Conservation (phyloP, 2,329 filamentous ascomycete species). For the Penicillium sp. region DNA sequence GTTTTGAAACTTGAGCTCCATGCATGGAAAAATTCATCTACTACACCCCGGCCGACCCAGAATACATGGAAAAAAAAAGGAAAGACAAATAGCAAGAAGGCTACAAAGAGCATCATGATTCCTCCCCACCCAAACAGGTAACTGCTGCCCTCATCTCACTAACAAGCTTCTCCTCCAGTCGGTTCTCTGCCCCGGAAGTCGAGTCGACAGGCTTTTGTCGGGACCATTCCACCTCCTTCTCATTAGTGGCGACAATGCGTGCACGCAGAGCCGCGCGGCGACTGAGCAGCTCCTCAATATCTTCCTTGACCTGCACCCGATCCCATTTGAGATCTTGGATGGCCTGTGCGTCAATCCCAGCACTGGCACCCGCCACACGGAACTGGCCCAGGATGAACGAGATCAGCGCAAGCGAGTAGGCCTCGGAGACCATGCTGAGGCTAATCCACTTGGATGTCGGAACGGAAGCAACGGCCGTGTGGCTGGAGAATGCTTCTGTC, state of each 20-base stretch:
- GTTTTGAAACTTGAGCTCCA: slow-evolving; percentile 3
- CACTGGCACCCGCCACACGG: slow-evolving; percentile 61
- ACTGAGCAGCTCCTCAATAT: slow-evolving; percentile 76
- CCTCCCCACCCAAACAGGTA: slow-evolving; percentile 42
- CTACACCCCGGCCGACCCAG: slow-evolving; percentile 17
- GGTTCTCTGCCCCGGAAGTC: slow-evolving; percentile 55
- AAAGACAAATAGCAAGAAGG: slow-evolving; percentile 12
- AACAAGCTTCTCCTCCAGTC: slow-evolving; percentile 73
- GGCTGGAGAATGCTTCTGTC: slow-evolving; percentile 64
- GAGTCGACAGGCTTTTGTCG: slow-evolving; percentile 42
- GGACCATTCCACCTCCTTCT: slow-evolving; percentile 65
- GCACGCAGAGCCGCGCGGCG: slow-evolving; percentile 67
- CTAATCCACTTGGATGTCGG: slow-evolving; percentile 63
- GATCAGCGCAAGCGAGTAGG: slow-evolving; percentile 74
- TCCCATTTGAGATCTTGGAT: slow-evolving; percentile 77
- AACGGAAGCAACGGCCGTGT: slow-evolving; percentile 44
- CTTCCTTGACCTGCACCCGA: slow-evolving; percentile 67
- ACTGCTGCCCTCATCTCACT: slow-evolving; percentile 60
- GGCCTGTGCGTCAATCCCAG: slow-evolving; percentile 56
- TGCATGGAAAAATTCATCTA: slow-evolving; percentile 11
- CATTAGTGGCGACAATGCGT: slow-evolving; percentile 68
- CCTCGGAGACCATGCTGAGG: slow-evolving; percentile 69
- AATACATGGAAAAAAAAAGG: slow-evolving; percentile 5
- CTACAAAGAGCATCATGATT: slow-evolving; percentile 24
- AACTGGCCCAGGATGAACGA: slow-evolving; percentile 68